Evolutionary conservation across 495 filamentous ascomycete species (phyloP).

Genomic region (Pyronema omphalodes): DNA sequence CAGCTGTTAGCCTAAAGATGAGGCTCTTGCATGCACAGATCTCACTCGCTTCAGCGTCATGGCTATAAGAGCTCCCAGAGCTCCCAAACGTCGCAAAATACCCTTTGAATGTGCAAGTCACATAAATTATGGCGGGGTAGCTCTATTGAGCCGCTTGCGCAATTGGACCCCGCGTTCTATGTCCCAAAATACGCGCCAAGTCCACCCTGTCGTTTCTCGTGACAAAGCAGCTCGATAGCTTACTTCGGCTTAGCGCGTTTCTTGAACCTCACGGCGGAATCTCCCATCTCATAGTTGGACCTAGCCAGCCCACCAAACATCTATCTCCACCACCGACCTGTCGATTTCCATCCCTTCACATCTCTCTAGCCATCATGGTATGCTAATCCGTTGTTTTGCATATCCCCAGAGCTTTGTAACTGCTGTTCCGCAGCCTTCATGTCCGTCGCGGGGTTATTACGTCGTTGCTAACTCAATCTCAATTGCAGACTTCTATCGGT

Average conservation of each 20-base stretch:
- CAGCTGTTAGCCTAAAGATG: too few species aligned
- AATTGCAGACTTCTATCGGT: slow-evolving; percentile 80
- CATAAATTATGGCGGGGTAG: too few species aligned
- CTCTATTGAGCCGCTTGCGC: too few species aligned
- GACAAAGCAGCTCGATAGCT: neutral
- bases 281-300: neutral
- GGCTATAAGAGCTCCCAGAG: too few species aligned
- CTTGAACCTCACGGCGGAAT: slow-evolving; percentile 1
- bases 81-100: too few species aligned
- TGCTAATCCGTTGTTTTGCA: neutral
- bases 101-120: too few species aligned
- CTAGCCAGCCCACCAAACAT: neutral
- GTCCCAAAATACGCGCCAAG: too few species aligned
- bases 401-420: neutral
- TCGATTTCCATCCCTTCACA: slow-evolving; percentile 4
- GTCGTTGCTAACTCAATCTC: neutral
- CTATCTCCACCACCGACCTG: neutral
- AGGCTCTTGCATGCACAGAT: too few species aligned
- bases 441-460: neutral
- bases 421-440: neutral
- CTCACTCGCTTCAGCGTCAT: too few species aligned
- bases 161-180: too few species aligned
- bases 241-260: neutral
- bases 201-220: too few species aligned
- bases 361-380: slow-evolving; percentile 7